Base-by-base conservation (phyloP, 257 asterid genomes). In the Scutellaria galericulata region DNA sequence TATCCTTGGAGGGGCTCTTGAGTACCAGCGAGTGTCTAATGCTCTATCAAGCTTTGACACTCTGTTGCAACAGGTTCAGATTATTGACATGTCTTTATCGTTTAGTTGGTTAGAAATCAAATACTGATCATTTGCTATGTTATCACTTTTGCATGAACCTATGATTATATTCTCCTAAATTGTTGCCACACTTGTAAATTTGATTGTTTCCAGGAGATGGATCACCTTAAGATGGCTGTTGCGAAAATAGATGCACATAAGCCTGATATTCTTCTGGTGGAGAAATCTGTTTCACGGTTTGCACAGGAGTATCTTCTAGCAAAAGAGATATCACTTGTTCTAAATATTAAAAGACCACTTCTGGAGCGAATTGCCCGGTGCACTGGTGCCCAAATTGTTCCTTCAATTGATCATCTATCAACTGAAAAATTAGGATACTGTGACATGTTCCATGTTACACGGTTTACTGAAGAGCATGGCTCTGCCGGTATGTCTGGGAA, bases 191-290 rank as follows among this genome's bases (percentile, higher is more conserved):
- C 81, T 80, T 66, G 57, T 66, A 76, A 54, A 61, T 73, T 60
- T 73, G 72, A 68, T 40, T 70, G 59, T 63, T 71, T 72, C 50
- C 86, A 94, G 97, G 99, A 94, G 80, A 94, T 87, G 97, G 99
- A 94, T 86, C 98, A 94, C 91, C 92, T 94, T 71, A 94, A 91
- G 86, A 94, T 94, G 99, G 97, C 97, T 77, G 96, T 94, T 68
- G 92, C 99, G 37, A 94, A 88, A 83, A 91, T 94, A 63, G 91
- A 82, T 82, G 91, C 89, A 44, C 97, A 91, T 55, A 81, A 83
- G 62, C 99, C 99, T 58, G 88, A 90, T 82, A 85, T 94, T 77
- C 95, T 94, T 77, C 84, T 94, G 87, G 99, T 94, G 77, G 99
- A 94, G 89, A 94, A 91, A 88, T 89, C 99, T 27, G 99, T 94